Evolutionary conservation across 1,284 basidiomycete species (phyloP).

Genomic region (Naganishia cerealis): DNA sequence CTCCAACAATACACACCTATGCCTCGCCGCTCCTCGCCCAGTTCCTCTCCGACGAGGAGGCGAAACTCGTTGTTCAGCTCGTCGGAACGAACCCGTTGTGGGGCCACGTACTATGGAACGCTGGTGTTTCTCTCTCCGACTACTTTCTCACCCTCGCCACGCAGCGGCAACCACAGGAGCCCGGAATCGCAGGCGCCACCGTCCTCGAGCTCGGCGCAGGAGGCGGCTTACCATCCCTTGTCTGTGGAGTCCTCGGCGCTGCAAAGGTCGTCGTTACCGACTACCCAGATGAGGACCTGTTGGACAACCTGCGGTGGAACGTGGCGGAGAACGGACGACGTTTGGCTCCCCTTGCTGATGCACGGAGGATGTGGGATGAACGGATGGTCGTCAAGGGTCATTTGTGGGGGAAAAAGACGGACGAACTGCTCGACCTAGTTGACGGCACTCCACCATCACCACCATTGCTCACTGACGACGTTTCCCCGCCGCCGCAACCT

Average conservation of each 20-base stretch:
- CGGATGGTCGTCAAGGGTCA: conserved; percentile 64
- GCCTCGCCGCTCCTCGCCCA: conserved; percentile 14
- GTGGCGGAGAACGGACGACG: conserved; percentile 60
- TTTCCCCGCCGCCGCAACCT: conserved; percentile 8
- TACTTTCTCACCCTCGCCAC: conserved; percentile 62
- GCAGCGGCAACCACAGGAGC: conserved; percentile 41
- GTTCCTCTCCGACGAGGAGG: neutral
- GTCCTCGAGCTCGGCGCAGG: conserved; percentile 92
- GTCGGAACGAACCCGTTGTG: conserved; percentile 87
- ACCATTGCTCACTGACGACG: conserved; percentile 26
- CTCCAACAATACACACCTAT: conserved; percentile 31
- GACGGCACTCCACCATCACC: conserved; percentile 17
- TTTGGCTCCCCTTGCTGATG: neutral
- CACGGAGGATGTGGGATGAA: neutral
- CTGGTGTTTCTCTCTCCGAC: conserved; percentile 70
- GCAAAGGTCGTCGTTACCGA: conserved; percentile 70
- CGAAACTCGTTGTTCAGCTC: conserved; percentile 65
- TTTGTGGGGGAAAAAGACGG: conserved; percentile 77
- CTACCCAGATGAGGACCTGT: conserved; percentile 79
- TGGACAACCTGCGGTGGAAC: conserved; percentile 76
- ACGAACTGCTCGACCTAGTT: conserved; percentile 59
- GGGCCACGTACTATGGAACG: conserved; percentile 90
- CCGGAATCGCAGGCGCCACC: conserved; percentile 53
- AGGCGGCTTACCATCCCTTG: conserved; percentile 79
- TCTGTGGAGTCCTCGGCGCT: conserved; percentile 69